Base-by-base conservation (phyloP, 2,329 filamentous ascomycete species). In the Malbranchea zuffiana region DNA sequence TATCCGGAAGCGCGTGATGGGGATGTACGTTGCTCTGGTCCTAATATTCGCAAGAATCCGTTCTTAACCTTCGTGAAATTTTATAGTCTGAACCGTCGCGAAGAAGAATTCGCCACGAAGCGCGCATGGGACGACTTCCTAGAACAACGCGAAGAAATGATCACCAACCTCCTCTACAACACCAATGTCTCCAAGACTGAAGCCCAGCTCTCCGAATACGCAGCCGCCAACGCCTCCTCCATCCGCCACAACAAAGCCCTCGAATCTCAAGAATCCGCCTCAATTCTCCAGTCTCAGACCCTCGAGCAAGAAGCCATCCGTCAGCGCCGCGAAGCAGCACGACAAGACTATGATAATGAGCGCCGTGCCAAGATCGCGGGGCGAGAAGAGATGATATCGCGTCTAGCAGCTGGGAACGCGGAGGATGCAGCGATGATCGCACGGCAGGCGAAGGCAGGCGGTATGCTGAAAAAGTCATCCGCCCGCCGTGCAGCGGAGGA, bases 91-190 rank as follows among this genome's bases (percentile, higher is more conserved):
- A 95, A 96, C 64, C 80, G 84, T 51, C 69, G 75, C 12, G 80
- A 94, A 62, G 83, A 90, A 44, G 90, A 98, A 57, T 98, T 98
- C 52, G 82, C 92, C 59, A 77, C 74, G 2, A 69, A 94, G 42
- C 66, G 74, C 28, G 81, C 78, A 54, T 98, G 80, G 67, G 95
- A 98, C 62, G 80, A 95, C 59, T 95, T 96, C 63, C 75, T 98
- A 8, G 85, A 96, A 61, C 78, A 83, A 53, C 84, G 94, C 25
- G 90, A 98, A 65, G 77, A 81, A 47, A 73, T 95, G 44, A 87
- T 87, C 1, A 86, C 87, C 62, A 88, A 95, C 54, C 70, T 98
- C 6, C 80, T 95, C 36, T 71, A 77, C 46, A 77, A 79, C 27
- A 70, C 67, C 28, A 77, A 87, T 41, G 69, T 78, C 1, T 74